phyloP scores from a whole-genome alignment of 2,329 filamentous ascomycete species.

The Aspergillus fijiensis region DNA sequence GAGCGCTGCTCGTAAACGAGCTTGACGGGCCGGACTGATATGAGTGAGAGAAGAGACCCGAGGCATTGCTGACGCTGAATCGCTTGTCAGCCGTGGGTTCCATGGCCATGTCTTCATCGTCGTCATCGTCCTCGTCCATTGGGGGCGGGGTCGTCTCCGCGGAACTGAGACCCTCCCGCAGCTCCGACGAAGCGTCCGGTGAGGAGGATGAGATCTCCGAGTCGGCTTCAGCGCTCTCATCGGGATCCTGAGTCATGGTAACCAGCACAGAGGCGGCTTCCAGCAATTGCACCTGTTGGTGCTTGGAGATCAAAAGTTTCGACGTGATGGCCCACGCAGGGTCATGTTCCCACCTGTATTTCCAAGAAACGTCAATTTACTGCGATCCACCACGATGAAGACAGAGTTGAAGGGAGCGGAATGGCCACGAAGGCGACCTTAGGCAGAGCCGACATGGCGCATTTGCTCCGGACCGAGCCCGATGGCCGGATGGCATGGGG shows the following conservation, averaged over 20 bases:
- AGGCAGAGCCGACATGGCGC: slow-evolving; percentile 41
- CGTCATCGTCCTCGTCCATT: slow-evolving; percentile 56
- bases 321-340: slow-evolving; percentile 97
- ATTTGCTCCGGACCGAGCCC: slow-evolving; percentile 42
- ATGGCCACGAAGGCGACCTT: slow-evolving; percentile 41
- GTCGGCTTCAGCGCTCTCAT: slow-evolving; percentile 65
- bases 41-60: slow-evolving; percentile 65
- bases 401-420: slow-evolving; percentile 31
- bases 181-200: slow-evolving; percentile 77
- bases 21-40: slow-evolving; percentile 70
- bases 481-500: slow-evolving; percentile 54
- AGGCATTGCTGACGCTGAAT: slow-evolving; percentile 49
- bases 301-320: slow-evolving; percentile 97
- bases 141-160: slow-evolving; percentile 91
- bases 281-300: slow-evolving; percentile 96
- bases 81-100: slow-evolving; percentile 56
- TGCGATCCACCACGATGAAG: slow-evolving; percentile 25
- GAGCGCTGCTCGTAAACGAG: slow-evolving; percentile 56
- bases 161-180: slow-evolving; percentile 73
- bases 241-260: slow-evolving; percentile 71
- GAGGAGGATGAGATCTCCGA: slow-evolving; percentile 83
- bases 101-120: slow-evolving; percentile 46
- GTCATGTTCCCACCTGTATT: slow-evolving; percentile 93
- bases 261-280: slow-evolving; percentile 96
- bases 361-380: slow-evolving; percentile 44